Evolutionary conservation across 192 early-diverging fungal genomes (phyloP).

Genomic region (Backusella sp.): DNA sequence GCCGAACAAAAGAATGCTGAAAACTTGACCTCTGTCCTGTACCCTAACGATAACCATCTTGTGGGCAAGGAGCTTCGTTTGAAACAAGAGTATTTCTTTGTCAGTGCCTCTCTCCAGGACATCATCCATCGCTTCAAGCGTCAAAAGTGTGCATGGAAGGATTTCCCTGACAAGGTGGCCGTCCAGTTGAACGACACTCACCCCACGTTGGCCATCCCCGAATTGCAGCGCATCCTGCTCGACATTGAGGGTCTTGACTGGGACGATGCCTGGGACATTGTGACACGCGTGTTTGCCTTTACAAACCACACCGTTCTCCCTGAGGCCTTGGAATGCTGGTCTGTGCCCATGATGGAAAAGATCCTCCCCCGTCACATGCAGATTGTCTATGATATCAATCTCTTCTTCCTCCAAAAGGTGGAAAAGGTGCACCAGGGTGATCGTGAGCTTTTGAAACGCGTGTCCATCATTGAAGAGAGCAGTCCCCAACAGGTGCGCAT

Average conservation of each 20-base stretch:
- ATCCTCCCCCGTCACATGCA: constrained; percentile 96
- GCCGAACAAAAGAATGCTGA: constrained; percentile 90
- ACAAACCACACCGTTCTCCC: constrained; percentile 99
- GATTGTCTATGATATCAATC: constrained; percentile 99
- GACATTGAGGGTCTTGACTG: constrained; percentile 89
- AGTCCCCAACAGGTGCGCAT: constrained; percentile 93
- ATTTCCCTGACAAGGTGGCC: constrained; percentile 91
- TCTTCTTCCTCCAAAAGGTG: constrained; percentile 97
- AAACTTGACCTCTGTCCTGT: constrained; percentile 92
- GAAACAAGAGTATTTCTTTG: constrained; percentile 99
- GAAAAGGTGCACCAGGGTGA: constrained; percentile 85
- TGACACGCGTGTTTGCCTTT: constrained; percentile 88
- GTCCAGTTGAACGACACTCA: constrained; percentile 99
- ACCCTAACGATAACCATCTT: constrained; percentile 98
- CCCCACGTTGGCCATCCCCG: constrained; percentile 94
- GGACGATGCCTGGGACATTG: constrained; percentile 94
- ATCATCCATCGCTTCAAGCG: constrained; percentile 94
- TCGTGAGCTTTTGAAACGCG: constrained; percentile 77
- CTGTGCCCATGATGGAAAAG: constrained; percentile 90
- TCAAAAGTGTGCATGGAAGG: constrained; percentile 73
- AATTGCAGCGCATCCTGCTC: constrained; percentile 90
- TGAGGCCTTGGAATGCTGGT: constrained; percentile 97
- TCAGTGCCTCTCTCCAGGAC: constrained; percentile 83
- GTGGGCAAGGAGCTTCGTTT: constrained; percentile 94
- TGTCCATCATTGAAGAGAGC: constrained; percentile 95